Conservation (phyloP, 139 green algal species). For the Asterochloris sp. region DNA sequence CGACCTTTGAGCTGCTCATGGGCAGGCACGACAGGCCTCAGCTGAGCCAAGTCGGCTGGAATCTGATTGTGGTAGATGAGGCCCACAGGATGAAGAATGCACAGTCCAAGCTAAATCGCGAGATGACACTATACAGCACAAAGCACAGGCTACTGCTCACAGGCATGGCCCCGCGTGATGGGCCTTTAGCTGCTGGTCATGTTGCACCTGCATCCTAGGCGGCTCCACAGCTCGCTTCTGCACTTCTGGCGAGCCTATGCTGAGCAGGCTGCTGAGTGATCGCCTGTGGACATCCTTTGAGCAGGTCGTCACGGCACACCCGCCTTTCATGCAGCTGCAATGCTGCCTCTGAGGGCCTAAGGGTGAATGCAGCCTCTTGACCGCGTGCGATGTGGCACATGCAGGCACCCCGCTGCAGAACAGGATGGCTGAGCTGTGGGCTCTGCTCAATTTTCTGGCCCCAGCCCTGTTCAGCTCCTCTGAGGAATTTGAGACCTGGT, state of each 20-base stretch:
- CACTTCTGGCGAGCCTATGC: neutral
- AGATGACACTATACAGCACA: conserved; percentile 39
- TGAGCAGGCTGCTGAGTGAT: neutral
- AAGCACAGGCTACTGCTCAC: conserved; percentile 66
- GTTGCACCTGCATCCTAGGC: neutral
- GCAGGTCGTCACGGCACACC: neutral
- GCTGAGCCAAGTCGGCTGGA: conserved; percentile 38
- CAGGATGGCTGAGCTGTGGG: conserved; percentile 85
- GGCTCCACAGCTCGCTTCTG: neutral
- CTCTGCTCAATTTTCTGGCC: conserved; percentile 93
- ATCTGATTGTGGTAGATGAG: conserved; percentile 63
- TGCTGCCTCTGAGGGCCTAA: neutral
- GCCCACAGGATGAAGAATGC: conserved; percentile 74
- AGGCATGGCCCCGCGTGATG: conserved; percentile 23
- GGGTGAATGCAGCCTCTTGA: neutral
- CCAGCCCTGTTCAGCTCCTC: conserved; percentile 75
- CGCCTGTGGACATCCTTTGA: neutral
- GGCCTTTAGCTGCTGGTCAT: no score
- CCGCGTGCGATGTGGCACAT: neutral
- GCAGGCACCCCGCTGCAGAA: conserved; percentile 73
- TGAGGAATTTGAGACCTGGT: conserved; percentile 77
- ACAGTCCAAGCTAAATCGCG: conserved; percentile 65
- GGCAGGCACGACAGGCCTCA: conserved; percentile 28
- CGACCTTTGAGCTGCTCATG: conserved; percentile 58
- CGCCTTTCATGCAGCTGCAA: neutral